These are phyloP conservation scores for Phytophthora sansomeana DNA, from an alignment of 352 stramenopile species.

Conservation along the genomic window DNA sequence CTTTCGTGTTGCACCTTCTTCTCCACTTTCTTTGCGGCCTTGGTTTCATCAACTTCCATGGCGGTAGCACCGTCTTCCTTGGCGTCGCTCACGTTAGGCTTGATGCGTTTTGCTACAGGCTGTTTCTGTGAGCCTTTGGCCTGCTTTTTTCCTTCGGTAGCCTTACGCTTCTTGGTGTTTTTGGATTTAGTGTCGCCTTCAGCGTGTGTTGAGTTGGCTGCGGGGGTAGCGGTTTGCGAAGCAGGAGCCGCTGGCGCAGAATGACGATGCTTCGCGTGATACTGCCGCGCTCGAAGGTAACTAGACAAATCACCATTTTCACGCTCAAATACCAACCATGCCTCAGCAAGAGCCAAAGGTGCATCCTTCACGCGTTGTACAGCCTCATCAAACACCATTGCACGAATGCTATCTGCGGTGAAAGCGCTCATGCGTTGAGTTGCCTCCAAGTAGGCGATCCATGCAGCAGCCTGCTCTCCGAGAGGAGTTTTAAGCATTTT, in stretches of 20 bases:
- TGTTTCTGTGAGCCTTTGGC: slow-evolving; percentile 16
- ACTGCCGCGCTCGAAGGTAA: slow-evolving; percentile 43
- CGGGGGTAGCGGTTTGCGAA: slow-evolving; percentile 1
- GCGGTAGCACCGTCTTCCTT: not conserved
- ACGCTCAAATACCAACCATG: slow-evolving; percentile 62
- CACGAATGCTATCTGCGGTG: slow-evolving; percentile 33
- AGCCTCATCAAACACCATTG: slow-evolving; percentile 50
- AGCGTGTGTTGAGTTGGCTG: not conserved
- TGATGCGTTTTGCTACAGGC: slow-evolving; percentile 34
- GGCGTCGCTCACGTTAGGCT: slow-evolving; percentile 7
- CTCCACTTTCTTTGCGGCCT: slow-evolving; percentile 10
- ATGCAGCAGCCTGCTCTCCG: slow-evolving; percentile 44
- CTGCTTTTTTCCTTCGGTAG: slow-evolving; percentile 15
- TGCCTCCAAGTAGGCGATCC: slow-evolving; percentile 60
- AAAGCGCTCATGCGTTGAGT: slow-evolving; percentile 36
- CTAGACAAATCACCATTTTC: slow-evolving; percentile 51
- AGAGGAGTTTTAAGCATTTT: slow-evolving; percentile 20
- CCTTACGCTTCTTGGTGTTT: slow-evolving; percentile 35
- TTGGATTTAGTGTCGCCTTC: slow-evolving; percentile 23
- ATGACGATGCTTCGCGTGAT: slow-evolving; percentile 35
- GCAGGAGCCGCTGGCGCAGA: not conserved
- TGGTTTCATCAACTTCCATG: slow-evolving; percentile 11
- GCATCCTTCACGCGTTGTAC: slow-evolving; percentile 45
- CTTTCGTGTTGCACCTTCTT: slow-evolving; percentile 47
- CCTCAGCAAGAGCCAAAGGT: slow-evolving; percentile 41